phyloP scores from a whole-genome alignment of 1,284 basidiomycete genomes.

The Ustilago xerochloae region DNA sequence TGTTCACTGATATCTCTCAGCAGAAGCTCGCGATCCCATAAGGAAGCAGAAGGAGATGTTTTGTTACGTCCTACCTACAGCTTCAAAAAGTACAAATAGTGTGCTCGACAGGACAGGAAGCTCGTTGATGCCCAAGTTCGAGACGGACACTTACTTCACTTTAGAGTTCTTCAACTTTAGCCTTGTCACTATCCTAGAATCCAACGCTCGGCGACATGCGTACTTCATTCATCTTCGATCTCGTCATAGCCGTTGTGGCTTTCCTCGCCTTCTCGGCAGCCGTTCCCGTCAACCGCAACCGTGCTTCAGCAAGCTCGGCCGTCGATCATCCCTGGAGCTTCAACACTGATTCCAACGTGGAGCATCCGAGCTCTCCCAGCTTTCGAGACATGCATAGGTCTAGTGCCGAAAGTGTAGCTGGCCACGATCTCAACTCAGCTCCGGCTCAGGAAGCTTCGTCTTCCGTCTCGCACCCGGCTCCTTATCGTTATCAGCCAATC shows the following conservation, averaged over 20 bases:
- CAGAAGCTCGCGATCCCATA: no score
- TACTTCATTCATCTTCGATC: not conserved
- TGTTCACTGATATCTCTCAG: no score
- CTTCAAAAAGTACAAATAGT: no score
- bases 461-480: not conserved
- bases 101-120: no score
- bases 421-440: not conserved
- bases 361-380: not conserved
- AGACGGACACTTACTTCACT: no score
- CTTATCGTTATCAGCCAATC: not conserved
- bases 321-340: not conserved
- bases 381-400: not conserved
- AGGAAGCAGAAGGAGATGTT: no score
- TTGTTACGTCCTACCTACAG: no score
- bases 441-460: not conserved
- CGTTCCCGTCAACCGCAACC: not conserved
- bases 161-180: no score
- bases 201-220: not conserved
- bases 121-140: no score
- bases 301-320: not conserved
- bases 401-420: no score
- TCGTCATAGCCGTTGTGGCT: not conserved
- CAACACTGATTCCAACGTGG: not conserved
- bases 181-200: no score
- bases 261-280: not conserved